Conservation (phyloP, 352 stramenopile species). For the Globisporangium heterothallicum region DNA sequence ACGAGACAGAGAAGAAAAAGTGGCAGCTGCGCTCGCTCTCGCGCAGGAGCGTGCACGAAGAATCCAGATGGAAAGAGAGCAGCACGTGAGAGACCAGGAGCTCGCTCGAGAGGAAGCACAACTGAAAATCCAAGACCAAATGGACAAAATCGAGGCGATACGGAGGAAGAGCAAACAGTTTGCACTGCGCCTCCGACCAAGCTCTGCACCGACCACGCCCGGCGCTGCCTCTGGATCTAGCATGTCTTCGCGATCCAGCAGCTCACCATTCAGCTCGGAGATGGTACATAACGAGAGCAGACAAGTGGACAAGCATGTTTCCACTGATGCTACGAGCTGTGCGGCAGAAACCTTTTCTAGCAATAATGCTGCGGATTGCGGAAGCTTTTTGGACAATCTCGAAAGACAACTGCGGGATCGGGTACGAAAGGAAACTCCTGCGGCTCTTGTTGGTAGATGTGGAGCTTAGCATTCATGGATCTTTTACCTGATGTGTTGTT, state of each 20-base stretch:
- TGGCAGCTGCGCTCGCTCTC: constrained; percentile 25
- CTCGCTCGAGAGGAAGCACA: constrained; percentile 16
- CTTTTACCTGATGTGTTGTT: too few relatives aligned
- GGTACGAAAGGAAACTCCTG: too few relatives aligned
- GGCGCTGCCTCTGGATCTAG: neutral
- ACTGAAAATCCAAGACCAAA: constrained; percentile 27
- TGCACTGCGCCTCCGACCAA: constrained; percentile 8
- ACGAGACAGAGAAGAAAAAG: constrained; percentile 25
- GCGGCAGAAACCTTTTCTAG: neutral
- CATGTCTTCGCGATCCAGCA: neutral
- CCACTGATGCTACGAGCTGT: neutral
- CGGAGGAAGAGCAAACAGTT: constrained; percentile 17
- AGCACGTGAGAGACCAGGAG: constrained; percentile 19
- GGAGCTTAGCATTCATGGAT: neutral
- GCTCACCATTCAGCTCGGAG: neutral
- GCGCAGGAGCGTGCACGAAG: constrained; percentile 32
- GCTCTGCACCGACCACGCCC: neutral
- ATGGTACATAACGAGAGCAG: neutral
- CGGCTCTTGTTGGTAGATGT: too few relatives aligned
- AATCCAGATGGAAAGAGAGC: constrained; percentile 23
- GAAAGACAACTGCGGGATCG: constrained; percentile 3
- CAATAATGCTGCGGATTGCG: neutral
- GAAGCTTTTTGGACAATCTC: neutral
- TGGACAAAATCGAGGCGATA: constrained; percentile 33
- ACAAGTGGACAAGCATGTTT: neutral